Percentiles rank a stretch among this genome's conserved stretches.
These are phyloP conservation scores for Detonula confervacea DNA, from an alignment of 352 stramenopile species.

Conservation along the genomic window DNA sequence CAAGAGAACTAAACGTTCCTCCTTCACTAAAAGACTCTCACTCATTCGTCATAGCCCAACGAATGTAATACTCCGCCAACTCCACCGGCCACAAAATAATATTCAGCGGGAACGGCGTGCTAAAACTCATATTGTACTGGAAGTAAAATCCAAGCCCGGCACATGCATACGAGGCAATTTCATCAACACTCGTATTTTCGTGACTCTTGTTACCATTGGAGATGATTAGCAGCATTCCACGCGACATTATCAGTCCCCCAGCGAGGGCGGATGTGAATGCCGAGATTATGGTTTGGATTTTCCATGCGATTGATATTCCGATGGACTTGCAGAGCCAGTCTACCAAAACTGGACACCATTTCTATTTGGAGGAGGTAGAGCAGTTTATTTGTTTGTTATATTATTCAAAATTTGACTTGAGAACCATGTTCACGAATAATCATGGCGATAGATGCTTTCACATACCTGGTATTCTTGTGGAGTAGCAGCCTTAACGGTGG, in stretches of 20 bases:
- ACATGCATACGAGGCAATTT: constrained; percentile 78
- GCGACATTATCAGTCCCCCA: constrained; percentile 76
- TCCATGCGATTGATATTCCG: constrained; percentile 80
- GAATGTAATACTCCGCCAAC: constrained; percentile 76
- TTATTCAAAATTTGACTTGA: no score
- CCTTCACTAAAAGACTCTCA: no score
- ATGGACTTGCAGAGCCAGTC: constrained; percentile 72
- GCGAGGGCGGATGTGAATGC: constrained; percentile 73
- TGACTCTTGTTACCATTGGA: constrained; percentile 55
- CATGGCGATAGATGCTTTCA: constrained; percentile 32
- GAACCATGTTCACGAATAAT: no score
- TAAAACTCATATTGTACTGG: constrained; percentile 76
- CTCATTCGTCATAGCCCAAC: constrained; percentile 59
- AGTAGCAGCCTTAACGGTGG: constrained; percentile 52
- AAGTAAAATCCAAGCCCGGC: constrained; percentile 81
- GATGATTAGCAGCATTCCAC: constrained; percentile 60
- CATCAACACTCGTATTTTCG: constrained; percentile 73
- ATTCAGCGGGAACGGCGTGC: constrained; percentile 80
- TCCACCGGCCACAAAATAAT: constrained; percentile 78
- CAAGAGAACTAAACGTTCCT: no score
- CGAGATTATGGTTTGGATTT: constrained; percentile 73
- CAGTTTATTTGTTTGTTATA: neutral
- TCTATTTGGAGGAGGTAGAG: neutral
- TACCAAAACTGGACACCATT: constrained; percentile 34
- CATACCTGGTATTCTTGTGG: constrained; percentile 73